Percentiles rank a stretch among this genome's conserved stretches.
These are phyloP conservation scores for Incumbomyces delicatus DNA, from an alignment of 2,329 filamentous ascomycete genomes.

Conservation along the genomic window DNA sequence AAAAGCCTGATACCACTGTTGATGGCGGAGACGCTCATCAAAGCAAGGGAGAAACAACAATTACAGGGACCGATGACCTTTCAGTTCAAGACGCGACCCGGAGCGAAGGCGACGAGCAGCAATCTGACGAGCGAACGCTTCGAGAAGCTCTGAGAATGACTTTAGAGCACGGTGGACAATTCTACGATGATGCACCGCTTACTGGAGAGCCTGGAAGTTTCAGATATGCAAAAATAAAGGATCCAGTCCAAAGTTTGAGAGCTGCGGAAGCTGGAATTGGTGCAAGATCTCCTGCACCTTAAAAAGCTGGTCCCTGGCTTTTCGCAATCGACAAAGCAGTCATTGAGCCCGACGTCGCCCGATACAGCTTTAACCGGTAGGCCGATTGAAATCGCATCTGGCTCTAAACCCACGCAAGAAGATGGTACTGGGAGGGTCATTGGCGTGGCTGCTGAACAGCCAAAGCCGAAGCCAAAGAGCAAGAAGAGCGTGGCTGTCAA, in stretches of 20 bases:
- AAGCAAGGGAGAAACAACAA: constrained; percentile 41
- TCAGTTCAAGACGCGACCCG: constrained; percentile 4
- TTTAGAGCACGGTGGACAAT: constrained; percentile 48
- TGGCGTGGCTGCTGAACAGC: background rate
- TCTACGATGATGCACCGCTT: constrained; percentile 54
- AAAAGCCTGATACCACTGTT: constrained; percentile 13
- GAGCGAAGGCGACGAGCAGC: constrained; percentile 5
- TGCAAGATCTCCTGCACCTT: background rate
- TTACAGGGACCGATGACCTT: constrained; percentile 24
- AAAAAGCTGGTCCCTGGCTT: constrained; percentile 1
- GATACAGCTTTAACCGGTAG: too few species aligned
- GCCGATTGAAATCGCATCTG: too few species aligned
- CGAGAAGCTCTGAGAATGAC: constrained; percentile 42
- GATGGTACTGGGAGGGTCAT: too few species aligned
- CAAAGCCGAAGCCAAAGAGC: constrained; percentile 10
- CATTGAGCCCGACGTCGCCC: background rate
- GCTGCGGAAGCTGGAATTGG: background rate
- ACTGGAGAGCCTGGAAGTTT: constrained; percentile 55
- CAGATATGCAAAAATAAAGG: constrained; percentile 39
- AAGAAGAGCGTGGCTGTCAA: constrained; percentile 11
- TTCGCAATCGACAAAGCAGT: background rate
- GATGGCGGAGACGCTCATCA: constrained; percentile 30
- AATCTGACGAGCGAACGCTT: constrained; percentile 31
- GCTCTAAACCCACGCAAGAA: too few species aligned
- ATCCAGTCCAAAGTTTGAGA: constrained; percentile 14